Base-by-base conservation (phyloP, 495 filamentous ascomycete species). In the Tuber indicum region DNA sequence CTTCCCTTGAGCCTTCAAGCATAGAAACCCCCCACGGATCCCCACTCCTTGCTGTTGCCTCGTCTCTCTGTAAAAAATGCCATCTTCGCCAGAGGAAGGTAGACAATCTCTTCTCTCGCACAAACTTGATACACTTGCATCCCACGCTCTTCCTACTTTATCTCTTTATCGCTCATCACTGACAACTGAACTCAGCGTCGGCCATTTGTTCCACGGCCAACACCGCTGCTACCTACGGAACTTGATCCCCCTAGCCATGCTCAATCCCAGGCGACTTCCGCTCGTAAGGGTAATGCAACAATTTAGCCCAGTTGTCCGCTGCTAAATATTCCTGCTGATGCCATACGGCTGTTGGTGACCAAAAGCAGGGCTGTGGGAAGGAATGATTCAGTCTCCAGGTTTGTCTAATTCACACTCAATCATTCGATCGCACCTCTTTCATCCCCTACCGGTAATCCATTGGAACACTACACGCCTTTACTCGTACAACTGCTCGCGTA, bases 71-170 rank as follows among this genome's bases (percentile, higher is more conserved):
- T 14, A 62, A 79, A 76, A 81, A 81, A 81, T 79, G 75, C 81
- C 69, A 73, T 81, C 80, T 75, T 81, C 78, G 75, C 79, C 75
- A 81, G 73, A 78, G 76, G 80, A 73, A 78, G 76, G 80, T 79
- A 77, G 76, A 77, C 75, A 82, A 75, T 74, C 46, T 76, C 74
- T 75, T 66, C 58, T 74, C 71, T 62, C 58, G 69, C 77, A 70
- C 47, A 70, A 52, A 72, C 75, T 70, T 76, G 78, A 80, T 80
- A 45, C 78, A 72, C 74, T 80, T 71, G 73, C 78, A 80, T 80
- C 78, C 78, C 78, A 76, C 78, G 78, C 70, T 45, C 47, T 72
- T 45, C 58, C 58, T 9, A 36, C 58, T 66, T 77, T 39, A 70
- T 39, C 8, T 76, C 74, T 41, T 70, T 72, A 70, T 6, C 78